Base-by-base conservation (phyloP, 257 asterid species). In the Eustoma russellianum region DNA sequence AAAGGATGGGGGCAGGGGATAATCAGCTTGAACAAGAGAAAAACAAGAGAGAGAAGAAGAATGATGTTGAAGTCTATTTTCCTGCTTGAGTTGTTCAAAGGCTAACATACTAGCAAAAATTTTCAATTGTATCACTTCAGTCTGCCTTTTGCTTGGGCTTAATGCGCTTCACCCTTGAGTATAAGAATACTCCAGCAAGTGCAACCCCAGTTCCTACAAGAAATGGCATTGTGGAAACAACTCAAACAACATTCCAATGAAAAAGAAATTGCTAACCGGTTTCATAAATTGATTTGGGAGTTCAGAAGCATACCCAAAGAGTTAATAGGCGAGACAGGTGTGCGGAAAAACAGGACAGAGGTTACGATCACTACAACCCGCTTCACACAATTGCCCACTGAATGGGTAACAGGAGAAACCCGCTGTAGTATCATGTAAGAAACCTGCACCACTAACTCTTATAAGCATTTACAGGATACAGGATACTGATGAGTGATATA, bases 391-490 rank as follows among this genome's bases (percentile, higher is more conserved):
- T 90, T 90, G 47, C 89, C 94, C 13, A 90, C 96, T 4, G 98
- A 86, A 64, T 90, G 98, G n/a, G 95, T 86, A 43, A 90, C 87
- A 11, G 95, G 98, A 14, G 96, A 90, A 46, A 86, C 95, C 38
- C 96, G 86, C 73, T 83, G 91, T 75, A 90, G 65, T 67, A 90
- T 81, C 96, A 86, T 90, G 79, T 86, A 90, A 12, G 98, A 75
- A 49, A 90, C 91, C 94, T 90, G 88, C 70, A 62, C 43, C 56
- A 71, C 34, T n/a, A n/a, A n/a, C n/a, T n/a, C n/a, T n/a, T n/a
- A n/a, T n/a, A n/a, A n/a, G n/a, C n/a, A n/a, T n/a, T n/a, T n/a
- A n/a, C 43, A 68, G 47, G 11, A 49, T 55, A 41, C 13, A 34
- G 70, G 50, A 70, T 38, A 8, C 12, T 38, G 11, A 38, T 38